Evolutionary conservation across 352 stramenopile genomes (phyloP), one percentile per base, ranked within the genome.

Genomic region (Thalassiosira gravida): DNA sequence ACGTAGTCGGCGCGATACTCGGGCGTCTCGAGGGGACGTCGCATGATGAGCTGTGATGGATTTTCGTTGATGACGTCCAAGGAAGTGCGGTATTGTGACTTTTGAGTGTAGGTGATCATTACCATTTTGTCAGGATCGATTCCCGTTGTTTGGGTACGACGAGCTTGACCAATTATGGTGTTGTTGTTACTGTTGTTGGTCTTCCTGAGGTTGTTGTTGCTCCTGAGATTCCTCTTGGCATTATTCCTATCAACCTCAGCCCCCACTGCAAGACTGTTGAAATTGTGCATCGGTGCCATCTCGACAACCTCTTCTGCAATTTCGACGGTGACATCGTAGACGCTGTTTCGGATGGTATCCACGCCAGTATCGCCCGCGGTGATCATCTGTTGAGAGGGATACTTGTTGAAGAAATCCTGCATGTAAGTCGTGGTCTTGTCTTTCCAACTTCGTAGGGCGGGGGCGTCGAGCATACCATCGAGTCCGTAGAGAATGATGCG

Each of bases 1-100:
- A 87, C 80, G 47, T 87, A 87, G 44, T 79, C 70, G 14, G 80
- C 80, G 22, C 80, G 74, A 44, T 87, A 87, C 55, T 84, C 66
- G 29, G 80, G 42, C 1, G 74, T 87, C 50, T 82, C 70, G 24
- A 87, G 67, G 16, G 80, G 80, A 35, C 67, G 69, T 42, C 50
- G 65, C 32, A 65, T 56, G 46, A 87, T 77, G 30, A 83, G 14
- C 29, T 64, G 68, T 7, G 16, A 3, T 0, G 66, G 53, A 62
- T 87, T 66, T 22, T 83, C 56, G 49, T 82, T 87, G 55, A 83
- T 30, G 6, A 81, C 58, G 22, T 72, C 62, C 2, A 80, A 74
- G 22, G 49, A 63, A 30, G 69, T 79, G 30, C 80, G 74, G 67
- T 80, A 87, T 0, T 52, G 52, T n/a, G 52, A 67, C 2, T 39